These are phyloP conservation scores for Candida nemodendra DNA, from an alignment of 805 yeast genomes.

Conservation along the genomic window DNA sequence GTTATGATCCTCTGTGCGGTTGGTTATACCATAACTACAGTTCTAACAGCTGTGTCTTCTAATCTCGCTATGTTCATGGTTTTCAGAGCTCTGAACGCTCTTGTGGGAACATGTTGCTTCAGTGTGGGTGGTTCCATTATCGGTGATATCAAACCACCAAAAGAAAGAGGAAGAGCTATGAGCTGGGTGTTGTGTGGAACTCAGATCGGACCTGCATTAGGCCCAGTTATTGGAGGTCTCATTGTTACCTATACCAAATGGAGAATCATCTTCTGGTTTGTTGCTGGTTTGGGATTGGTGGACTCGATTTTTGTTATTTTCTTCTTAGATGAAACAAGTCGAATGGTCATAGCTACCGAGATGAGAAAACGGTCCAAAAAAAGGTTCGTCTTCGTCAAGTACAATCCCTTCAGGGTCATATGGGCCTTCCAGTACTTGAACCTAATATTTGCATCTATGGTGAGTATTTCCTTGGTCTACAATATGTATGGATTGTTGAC, in stretches of 20 bases:
- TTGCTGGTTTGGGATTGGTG: slow-evolving; percentile 44
- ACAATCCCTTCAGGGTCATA: slow-evolving; percentile 48
- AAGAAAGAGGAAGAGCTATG: slow-evolving; percentile 51
- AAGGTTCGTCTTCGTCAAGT: slow-evolving; percentile 41
- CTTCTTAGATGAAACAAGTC: slow-evolving; percentile 47
- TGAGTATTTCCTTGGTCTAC: slow-evolving; percentile 42
- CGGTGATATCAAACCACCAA: slow-evolving; percentile 50
- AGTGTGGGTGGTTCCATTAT: slow-evolving; percentile 51
- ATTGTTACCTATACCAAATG: slow-evolving; percentile 50
- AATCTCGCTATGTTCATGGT: slow-evolving; percentile 54
- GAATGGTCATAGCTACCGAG: slow-evolving; percentile 31
- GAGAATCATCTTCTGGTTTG: slow-evolving; percentile 53
- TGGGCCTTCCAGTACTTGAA: slow-evolving; percentile 42
- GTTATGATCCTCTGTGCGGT: slow-evolving; percentile 43
- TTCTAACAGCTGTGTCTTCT: slow-evolving; percentile 42
- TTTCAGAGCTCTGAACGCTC: slow-evolving; percentile 48
- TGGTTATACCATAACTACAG: slow-evolving; percentile 24
- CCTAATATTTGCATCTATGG: slow-evolving; percentile 42
- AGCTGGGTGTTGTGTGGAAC: slow-evolving; percentile 49
- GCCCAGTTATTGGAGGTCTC: slow-evolving; percentile 53
- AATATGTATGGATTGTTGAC: slow-evolving; percentile 53
- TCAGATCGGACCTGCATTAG: slow-evolving; percentile 53
- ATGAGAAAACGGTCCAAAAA: slow-evolving; percentile 30
- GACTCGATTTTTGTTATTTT: slow-evolving; percentile 34
- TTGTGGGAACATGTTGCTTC: slow-evolving; percentile 56